Conservation (phyloP, 306 rosid genomes). For the Senna siamea region DNA sequence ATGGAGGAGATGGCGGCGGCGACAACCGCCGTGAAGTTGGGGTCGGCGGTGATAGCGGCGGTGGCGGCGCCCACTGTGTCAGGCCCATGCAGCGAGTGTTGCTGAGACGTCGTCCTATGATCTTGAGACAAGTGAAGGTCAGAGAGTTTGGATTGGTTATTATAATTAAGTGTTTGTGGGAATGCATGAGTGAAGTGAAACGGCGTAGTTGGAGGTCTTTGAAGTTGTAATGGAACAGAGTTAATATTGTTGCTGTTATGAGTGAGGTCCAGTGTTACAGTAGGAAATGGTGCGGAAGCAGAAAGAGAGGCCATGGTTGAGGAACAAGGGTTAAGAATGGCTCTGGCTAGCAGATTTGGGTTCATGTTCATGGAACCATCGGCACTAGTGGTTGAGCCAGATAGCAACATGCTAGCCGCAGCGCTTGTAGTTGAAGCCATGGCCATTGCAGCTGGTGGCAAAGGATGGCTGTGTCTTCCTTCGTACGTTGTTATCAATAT, state of each 20-base stretch:
- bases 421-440: constrained; percentile 96
- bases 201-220: constrained; percentile 49
- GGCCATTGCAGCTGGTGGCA: constrained; percentile 95
- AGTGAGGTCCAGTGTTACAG: constrained; percentile 85
- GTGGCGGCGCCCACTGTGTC: constrained; percentile 81
- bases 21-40: constrained; percentile 84
- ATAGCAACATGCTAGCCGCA: constrained; percentile 83
- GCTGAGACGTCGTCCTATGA: constrained; percentile 40
- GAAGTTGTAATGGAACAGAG: constrained; percentile 53
- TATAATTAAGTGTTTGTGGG: constrained; percentile 50
- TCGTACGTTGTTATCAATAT: constrained; percentile 91
- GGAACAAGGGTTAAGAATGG: constrained; percentile 66
- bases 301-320: constrained; percentile 84
- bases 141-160: constrained; percentile 84
- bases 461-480: constrained; percentile 92
- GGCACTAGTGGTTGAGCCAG: constrained; percentile 88
- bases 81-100: constrained; percentile 56
- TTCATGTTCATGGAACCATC: constrained; percentile 68
- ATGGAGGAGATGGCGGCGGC: constrained; percentile 96
- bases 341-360: constrained; percentile 77
- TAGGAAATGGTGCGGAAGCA: constrained; percentile 93
- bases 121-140: constrained; percentile 90
- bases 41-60: constrained; percentile 83
- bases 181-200: constrained; percentile 57
- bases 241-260: constrained; percentile 29